Percentiles rank a stretch among this genome's conserved stretches.
Conservation (phyloP, 2,329 filamentous ascomycete genomes). For the Hypoxylon sp. region DNA sequence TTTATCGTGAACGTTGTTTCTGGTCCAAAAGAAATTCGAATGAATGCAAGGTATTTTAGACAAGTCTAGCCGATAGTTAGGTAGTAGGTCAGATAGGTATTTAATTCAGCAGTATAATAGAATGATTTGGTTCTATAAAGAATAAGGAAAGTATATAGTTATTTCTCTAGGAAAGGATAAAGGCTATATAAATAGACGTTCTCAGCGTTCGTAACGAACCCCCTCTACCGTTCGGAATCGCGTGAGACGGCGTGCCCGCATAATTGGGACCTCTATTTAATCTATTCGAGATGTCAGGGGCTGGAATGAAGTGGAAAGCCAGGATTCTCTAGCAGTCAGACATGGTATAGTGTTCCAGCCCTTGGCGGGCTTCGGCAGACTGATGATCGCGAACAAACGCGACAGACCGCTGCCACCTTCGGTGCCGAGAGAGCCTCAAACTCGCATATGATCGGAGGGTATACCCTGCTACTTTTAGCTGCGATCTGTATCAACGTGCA, state of each 20-base stretch:
- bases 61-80: not conserved
- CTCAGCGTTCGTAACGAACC: constrained; percentile 14
- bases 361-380: constrained; percentile 8
- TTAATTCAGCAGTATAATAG: not conserved
- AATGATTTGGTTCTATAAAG: not conserved
- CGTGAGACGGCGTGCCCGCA: constrained; percentile 17
- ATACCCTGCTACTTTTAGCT: not conserved
- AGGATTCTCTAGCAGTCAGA: constrained; percentile 2
- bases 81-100: not conserved
- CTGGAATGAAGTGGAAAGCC: not conserved
- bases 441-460: not conserved
- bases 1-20: not conserved
- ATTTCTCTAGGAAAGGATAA: not conserved
- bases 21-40: not conserved
- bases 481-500: not conserved
- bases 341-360: not conserved
- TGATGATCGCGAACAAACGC: constrained; percentile 16
- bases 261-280: not conserved
- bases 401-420: constrained; percentile 1
- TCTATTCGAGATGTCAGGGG: not conserved
- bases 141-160: not conserved
- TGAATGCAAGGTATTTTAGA: not conserved
- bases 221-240: constrained; percentile 21
- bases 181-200: constrained; percentile 9
- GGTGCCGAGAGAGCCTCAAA: constrained; percentile 1